phyloP scores from a whole-genome alignment of 2,329 filamentous ascomycete species.

The Trichoderma atrobrunneum region DNA sequence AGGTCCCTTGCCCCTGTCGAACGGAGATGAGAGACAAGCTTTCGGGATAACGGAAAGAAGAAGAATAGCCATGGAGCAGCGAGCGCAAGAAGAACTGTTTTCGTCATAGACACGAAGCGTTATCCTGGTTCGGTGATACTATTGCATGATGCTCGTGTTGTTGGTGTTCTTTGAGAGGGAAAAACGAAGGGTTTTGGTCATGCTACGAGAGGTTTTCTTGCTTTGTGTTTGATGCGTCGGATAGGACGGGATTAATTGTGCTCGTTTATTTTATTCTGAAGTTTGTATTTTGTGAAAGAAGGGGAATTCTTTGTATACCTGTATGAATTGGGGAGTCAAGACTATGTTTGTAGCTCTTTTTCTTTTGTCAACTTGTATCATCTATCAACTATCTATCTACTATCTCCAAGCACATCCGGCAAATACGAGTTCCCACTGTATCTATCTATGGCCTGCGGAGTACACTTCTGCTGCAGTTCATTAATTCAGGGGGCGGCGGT shows the following conservation, averaged over 20 bases:
- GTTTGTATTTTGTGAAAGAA: background rate
- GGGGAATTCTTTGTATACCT: background rate
- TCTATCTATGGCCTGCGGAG: background rate
- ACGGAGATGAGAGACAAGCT: background rate
- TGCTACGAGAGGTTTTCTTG: background rate
- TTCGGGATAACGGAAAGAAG: background rate
- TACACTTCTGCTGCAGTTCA: background rate
- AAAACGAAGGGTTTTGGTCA: background rate
- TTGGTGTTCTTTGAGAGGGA: background rate
- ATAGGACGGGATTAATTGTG: background rate
- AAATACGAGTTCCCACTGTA: too few relatives aligned
- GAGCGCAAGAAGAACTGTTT: background rate
- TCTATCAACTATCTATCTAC: background rate
- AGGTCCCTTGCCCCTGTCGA: background rate
- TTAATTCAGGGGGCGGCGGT: slow-evolving; percentile 6
- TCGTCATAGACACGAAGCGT: background rate
- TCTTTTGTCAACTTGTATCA: background rate
- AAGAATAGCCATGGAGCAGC: background rate
- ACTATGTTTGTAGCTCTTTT: background rate
- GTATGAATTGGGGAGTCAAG: background rate
- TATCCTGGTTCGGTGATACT: background rate
- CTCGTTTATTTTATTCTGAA: background rate
- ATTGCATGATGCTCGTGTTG: background rate
- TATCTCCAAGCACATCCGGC: too few relatives aligned
- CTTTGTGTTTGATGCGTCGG: background rate